phyloP scores from a whole-genome alignment of 1,284 basidiomycete genomes.

The Puccinia novopanici region DNA sequence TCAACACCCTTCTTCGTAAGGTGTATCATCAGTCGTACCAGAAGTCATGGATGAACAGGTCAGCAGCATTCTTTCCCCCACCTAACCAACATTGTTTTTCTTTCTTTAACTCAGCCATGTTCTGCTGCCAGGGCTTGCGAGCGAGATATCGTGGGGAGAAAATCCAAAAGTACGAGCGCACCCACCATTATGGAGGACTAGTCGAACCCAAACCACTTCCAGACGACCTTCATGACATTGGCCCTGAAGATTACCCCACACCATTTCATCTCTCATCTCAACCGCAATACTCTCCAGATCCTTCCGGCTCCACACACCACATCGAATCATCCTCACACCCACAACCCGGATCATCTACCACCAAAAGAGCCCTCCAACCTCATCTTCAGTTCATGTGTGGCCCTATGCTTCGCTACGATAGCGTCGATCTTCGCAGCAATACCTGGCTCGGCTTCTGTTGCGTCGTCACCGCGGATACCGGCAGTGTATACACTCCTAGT shows the following conservation, averaged over 20 bases:
- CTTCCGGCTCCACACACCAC: background rate
- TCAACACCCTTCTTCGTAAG: too few species aligned
- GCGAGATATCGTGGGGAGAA: conserved; percentile 47
- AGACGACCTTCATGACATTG: conserved; percentile 14
- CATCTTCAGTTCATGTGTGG: conserved; percentile 63
- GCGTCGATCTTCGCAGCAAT: conserved; percentile 74
- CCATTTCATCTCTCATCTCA: conserved; percentile 21
- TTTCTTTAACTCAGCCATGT: background rate
- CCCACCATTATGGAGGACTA: conserved; percentile 26
- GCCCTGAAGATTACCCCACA: background rate
- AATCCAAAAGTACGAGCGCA: conserved; percentile 18
- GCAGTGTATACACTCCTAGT: conserved; percentile 58
- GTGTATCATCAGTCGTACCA: too few species aligned
- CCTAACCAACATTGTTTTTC: background rate
- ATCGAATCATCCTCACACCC: conserved; percentile 9
- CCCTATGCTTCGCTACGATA: conserved; percentile 88
- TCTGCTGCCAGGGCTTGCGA: conserved; percentile 40
- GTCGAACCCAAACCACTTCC: conserved; percentile 32
- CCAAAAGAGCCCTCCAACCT: conserved; percentile 33
- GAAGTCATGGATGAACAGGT: conserved; percentile 29
- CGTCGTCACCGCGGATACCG: conserved; percentile 62
- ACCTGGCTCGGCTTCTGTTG: conserved; percentile 67
- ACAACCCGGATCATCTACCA: background rate
- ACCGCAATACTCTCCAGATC: conserved; percentile 13
- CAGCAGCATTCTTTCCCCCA: background rate